Evolutionary conservation across 257 asterid genomes (phyloP), one percentile per base, ranked within the genome.

Genomic region (Fraxinus americana): DNA sequence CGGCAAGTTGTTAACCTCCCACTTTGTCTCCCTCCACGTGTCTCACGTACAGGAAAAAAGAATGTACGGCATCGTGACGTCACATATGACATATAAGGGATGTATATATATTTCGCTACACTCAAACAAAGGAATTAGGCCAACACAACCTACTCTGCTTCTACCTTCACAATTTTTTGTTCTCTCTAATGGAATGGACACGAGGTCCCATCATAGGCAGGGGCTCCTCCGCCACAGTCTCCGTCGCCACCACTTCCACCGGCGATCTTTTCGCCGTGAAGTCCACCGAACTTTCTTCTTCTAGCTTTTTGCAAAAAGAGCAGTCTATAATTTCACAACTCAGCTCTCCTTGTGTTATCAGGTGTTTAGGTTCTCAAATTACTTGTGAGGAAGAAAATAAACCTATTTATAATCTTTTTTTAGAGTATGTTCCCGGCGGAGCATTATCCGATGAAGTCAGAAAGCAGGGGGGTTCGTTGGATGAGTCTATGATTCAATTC

Each of bases 191-290:
- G 94, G 82, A 83, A 76, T 95, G 99, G 99, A 91, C 80, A 70
- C 86, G 90, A 75, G 99, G 99, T 70, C 91, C 90, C 17, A 80
- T 76, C 21, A 79, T 95, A 67, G 99, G 99, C 70, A 88, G 90
- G 21, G 98, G 99, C 61, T 85, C 97, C 72, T 83, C 97, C 38
- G 97, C 98, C 77, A 70, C 87, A 0, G 99, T 95, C 0, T 93
- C 87, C 2, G 81, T 93, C 5, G 96, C 92, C 83, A 76, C 90
- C 84, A 36, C 85, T 13, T 7, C 82, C 74, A 14, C 87, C 78
- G 92, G 92, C 52, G 89, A 84, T 8, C 30, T 84, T 70, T 80
- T 95, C 78, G 99, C 99, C 10, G 97, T 93, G 5, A 95, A 95
- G 59, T 90, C 97, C 0, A 25, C 85, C 1, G 90, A 87, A 8